Evolutionary conservation across 2,329 filamentous ascomycete species (phyloP).

Genomic region (Thielaviopsis euricoi): DNA sequence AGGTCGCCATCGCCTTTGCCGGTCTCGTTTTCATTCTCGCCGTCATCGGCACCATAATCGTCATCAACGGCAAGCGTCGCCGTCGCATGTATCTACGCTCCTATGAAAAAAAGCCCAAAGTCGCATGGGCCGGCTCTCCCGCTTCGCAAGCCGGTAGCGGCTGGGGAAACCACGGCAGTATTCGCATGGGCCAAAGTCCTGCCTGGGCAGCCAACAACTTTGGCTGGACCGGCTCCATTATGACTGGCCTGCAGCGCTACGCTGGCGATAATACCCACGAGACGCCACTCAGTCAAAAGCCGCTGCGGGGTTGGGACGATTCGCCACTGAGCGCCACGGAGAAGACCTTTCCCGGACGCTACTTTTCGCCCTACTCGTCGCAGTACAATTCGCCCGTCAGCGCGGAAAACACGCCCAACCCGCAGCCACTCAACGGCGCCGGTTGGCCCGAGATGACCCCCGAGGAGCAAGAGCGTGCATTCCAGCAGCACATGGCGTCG

Average conservation of each 20-base stretch:
- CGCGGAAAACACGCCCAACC: conserved; percentile 19
- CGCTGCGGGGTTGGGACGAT: conserved; percentile 36
- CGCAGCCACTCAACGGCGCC: neutral
- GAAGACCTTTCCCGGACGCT: conserved; percentile 23
- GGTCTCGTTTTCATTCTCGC: conserved; percentile 31
- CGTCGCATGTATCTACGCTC: conserved; percentile 34
- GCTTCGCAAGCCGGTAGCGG: conserved; percentile 20
- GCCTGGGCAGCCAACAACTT: neutral
- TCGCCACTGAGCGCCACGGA: conserved; percentile 31
- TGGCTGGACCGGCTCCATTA: conserved; percentile 3
- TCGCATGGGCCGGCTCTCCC: conserved; percentile 4
- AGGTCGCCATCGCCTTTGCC: conserved; percentile 41
- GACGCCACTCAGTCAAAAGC: conserved; percentile 37
- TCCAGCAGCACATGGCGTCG: conserved; percentile 21
- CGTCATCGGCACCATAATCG: conserved; percentile 32
- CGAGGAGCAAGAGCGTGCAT: neutral
- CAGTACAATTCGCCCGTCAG: conserved; percentile 42
- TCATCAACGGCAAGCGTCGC: conserved; percentile 39
- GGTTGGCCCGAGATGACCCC: neutral
- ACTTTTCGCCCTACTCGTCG: conserved; percentile 43
- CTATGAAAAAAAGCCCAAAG: conserved; percentile 21
- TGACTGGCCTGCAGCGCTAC: neutral
- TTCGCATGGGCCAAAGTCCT: neutral
- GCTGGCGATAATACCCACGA: conserved; percentile 18
- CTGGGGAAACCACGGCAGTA: conserved; percentile 18